Evolutionary conservation across 352 stramenopile species (phyloP).

Genomic region (Phytophthora fragariae): DNA sequence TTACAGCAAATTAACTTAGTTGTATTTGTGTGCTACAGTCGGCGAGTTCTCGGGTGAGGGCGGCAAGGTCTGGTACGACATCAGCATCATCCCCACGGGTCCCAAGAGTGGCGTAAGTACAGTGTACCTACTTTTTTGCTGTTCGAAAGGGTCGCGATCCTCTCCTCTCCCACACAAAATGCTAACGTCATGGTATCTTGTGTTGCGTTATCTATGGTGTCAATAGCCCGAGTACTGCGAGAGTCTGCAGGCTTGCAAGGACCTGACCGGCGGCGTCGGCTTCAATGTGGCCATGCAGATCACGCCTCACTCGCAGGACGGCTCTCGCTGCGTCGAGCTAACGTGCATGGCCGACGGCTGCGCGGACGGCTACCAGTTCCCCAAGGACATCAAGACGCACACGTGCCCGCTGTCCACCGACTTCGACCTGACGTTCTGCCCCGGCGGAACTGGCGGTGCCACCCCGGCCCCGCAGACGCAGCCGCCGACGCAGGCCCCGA

Average conservation of each 20-base stretch:
- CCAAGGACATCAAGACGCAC: constrained; percentile 80
- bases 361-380: constrained; percentile 66
- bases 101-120: constrained; percentile 63
- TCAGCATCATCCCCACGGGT: constrained; percentile 81
- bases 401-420: constrained; percentile 52
- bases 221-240: constrained; percentile 63
- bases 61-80: constrained; percentile 70
- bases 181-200: constrained; percentile 20
- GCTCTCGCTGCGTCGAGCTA: constrained; percentile 54
- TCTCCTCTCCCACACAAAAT: constrained; percentile 4
- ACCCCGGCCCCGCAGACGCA: constrained; percentile 30
- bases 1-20: constrained; percentile 1
- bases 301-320: constrained; percentile 40
- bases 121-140: constrained; percentile 2
- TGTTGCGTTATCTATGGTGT: neutral
- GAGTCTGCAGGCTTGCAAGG: constrained; percentile 63
- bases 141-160: neutral
- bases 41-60: constrained; percentile 70
- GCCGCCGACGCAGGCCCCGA: constrained; percentile 20
- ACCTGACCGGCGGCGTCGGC: constrained; percentile 61
- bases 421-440: constrained; percentile 74
- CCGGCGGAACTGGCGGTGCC: constrained; percentile 43
- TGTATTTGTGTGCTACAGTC: constrained; percentile 36
- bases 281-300: constrained; percentile 82
- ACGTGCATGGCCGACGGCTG: constrained; percentile 66